Conservation (phyloP, 805 yeast genomes). For the Jamesozyma lodderae region DNA sequence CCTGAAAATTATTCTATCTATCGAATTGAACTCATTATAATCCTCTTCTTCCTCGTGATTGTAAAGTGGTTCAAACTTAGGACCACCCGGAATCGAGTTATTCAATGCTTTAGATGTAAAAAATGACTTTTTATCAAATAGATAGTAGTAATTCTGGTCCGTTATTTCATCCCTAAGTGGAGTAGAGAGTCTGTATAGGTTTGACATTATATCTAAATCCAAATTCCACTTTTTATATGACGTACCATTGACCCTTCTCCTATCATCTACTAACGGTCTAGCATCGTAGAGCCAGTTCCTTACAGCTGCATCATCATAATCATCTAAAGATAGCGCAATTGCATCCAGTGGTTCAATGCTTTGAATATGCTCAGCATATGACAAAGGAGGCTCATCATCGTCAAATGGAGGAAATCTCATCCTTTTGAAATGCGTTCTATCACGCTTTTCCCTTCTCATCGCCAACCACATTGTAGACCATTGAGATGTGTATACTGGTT, state of each 20-base stretch:
- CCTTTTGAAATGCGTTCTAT: constrained; percentile 79
- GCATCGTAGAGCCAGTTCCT: constrained; percentile 76
- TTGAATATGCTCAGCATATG: constrained; percentile 72
- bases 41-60: constrained; percentile 66
- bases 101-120: constrained; percentile 88
- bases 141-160: constrained; percentile 53
- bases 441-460: constrained; percentile 92
- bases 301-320: constrained; percentile 49
- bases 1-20: constrained; percentile 80
- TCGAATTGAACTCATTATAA: constrained; percentile 80
- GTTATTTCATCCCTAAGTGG: constrained; percentile 55
- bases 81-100: constrained; percentile 88
- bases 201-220: constrained; percentile 51
- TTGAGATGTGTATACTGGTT: constrained; percentile 84
- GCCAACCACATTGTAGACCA: constrained; percentile 92
- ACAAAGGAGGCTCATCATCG: constrained; percentile 91
- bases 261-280: constrained; percentile 57
- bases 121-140: constrained; percentile 73
- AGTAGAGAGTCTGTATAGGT: constrained; percentile 55
- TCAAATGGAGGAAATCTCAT: constrained; percentile 94
- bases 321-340: constrained; percentile 56
- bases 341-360: constrained; percentile 66
- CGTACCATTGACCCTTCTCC: constrained; percentile 56
- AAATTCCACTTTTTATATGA: constrained; percentile 70
- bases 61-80: constrained; percentile 82